Evolutionary conservation across 352 stramenopile genomes (phyloP), one percentile per base, ranked within the genome.

Genomic region (Phytophthora boehmeriae): DNA sequence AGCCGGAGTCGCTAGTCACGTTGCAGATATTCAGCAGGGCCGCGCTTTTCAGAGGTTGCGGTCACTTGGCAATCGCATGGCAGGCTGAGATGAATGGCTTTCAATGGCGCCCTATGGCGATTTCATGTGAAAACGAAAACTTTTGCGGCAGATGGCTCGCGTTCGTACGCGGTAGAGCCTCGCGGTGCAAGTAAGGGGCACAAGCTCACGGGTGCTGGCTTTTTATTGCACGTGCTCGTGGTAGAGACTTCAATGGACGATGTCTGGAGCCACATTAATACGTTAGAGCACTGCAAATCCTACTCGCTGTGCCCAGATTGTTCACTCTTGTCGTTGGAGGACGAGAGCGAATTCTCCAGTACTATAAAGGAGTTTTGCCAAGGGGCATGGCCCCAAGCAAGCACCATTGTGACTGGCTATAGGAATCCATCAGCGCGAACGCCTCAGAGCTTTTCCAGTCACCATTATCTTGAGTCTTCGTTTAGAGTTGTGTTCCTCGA

Each of bases 1-100:
- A 70, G 62, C 55, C 55, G 36, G 62, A 60, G 62, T 52, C 36
- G 42, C 48, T 61, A 70, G 49, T 61, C 48, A n/a, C 25, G 54
- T 66, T 48, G 54, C 55, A 49, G 32, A 66, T 51, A 46, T 66
- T 70, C 52, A 63, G 59, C 52, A 53, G 63, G 52, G 56, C 45
- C 38, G 50, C 58, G 34, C 58, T 56, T 14, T 68, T 58, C 41
- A 48, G 20, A 49, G 51, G 58, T 72, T 72, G 63, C 63, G 57
- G 14, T 58, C 58, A 63, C 51, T 52, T 71, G 57, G 46, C 25
- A 38, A 38, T 38, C 49, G 30, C 47, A 63, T 54, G 56, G 25
- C 57, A 42, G 13, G 20, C 30, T 51, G 32, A 48, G 35, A 25
- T 17, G 47, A 35, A 55, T 9, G 36, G 20, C 23, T 59, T 36